phyloP scores from a whole-genome alignment of 805 yeast species.

The Lipomyces starkeyi region DNA sequence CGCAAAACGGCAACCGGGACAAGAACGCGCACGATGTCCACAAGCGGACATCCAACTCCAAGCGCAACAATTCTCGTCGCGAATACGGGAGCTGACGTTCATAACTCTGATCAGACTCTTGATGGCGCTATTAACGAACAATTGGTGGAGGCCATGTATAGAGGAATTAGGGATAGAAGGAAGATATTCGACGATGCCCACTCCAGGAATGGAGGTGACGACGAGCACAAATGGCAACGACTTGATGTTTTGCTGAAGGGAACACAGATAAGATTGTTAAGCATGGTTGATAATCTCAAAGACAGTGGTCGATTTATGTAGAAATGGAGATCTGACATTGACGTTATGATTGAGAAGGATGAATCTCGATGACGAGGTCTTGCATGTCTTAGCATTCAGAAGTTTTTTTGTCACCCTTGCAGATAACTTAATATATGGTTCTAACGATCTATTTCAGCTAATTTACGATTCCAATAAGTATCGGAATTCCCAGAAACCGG shows the following conservation, averaged over 20 bases:
- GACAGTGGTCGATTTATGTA: neutral
- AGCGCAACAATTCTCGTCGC: neutral
- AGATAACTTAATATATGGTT: too few relatives aligned
- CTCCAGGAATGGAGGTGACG: neutral
- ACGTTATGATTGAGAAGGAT: neutral
- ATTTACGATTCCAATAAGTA: too few relatives aligned
- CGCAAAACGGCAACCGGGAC: slow-evolving; percentile 20
- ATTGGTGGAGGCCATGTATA: neutral
- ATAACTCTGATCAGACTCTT: neutral
- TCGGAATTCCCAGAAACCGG: too few relatives aligned
- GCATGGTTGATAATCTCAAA: slow-evolving; percentile 1
- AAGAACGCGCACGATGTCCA: slow-evolving; percentile 7
- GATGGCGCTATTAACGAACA: neutral
- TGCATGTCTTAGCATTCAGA: too few relatives aligned
- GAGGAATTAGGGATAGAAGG: slow-evolving; percentile 3
- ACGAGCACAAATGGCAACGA: slow-evolving; percentile 10
- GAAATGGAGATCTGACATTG: neutral
- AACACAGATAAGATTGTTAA: slow-evolving; percentile 16
- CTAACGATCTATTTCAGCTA: too few relatives aligned
- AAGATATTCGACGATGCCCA: neutral
- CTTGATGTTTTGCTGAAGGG: slow-evolving; percentile 9
- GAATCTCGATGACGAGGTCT: neutral
- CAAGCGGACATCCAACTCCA: slow-evolving; percentile 9
- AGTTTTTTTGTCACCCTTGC: too few relatives aligned
- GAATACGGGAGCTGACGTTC: neutral